Evolutionary conservation across 192 early-diverging fungal genomes (phyloP), one percentile per base, ranked within the genome.

Genomic region (Coemansia sp.): DNA sequence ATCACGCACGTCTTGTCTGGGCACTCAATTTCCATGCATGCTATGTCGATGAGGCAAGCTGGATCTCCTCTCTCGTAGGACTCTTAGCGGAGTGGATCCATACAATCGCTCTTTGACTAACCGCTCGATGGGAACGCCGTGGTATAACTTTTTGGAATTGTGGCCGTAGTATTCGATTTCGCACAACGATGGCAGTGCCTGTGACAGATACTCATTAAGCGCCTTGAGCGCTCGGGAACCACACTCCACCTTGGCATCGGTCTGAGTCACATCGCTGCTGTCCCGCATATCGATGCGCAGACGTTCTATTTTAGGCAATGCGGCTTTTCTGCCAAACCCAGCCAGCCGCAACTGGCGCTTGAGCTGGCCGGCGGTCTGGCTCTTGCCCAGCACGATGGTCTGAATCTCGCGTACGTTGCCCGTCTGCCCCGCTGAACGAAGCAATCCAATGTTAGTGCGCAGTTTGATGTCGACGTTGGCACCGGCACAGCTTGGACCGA

Each of bases 21-120:
- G 14, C 42, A 14, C 42, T 15, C 42, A n/a, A 45, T 45, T 15
- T 45, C 42, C 42, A 17, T 45, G 42, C 42, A 45, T n/a, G 12
- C 42, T 17, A 45, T 45, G 42, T 17, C 15, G 14, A 12, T 45
- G 42, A 12, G 14, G 15, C 4, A 12, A 2, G 42, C 42, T n/a
- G 14, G 12, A 11, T 14, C 17, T 12, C 17, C 15, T n/a, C 11
- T 45, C 42, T 45, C 27, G 27, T 27, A 27, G 27, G 27, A 27
- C 27, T 27, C 27, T 27, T 27, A 27, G 27, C 27, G 27, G 27
- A 27, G 27, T 45, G 25, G 59, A 27, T 23, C 60, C 59, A 27
- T 17, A 46, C 10, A 62, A 41, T 11, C 19, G 63, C 73, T 75
- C 67, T 36, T 51, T 46, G 1, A 75, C 57, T 62, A 75, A 45